Base-by-base conservation (phyloP, 2,329 filamentous ascomycete species). In the Nemania diffusa region DNA sequence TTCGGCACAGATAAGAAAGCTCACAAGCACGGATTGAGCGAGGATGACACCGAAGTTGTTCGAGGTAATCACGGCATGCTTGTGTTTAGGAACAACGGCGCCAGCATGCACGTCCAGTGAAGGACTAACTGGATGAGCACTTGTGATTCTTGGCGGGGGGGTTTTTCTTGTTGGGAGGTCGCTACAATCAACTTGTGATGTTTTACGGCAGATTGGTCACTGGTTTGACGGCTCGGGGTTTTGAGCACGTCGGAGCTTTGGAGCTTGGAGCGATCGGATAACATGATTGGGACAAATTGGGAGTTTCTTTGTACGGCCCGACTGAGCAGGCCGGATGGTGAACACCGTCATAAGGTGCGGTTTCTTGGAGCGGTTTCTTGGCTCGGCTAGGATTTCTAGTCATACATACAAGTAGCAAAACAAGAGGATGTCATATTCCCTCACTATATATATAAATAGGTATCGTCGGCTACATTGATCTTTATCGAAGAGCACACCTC, bases 41-140 rank as follows among this genome's bases (percentile, higher is more conserved):
- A 59, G 17, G 63, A 64, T 44, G 69, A 65, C 26, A 53, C 72
- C 13, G 78, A 81, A n/a, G 73, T 83, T 27, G 80, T 85, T 27
- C 76, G 80, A 53, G 85, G 84, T 40, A 81, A 81, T 65, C 84
- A 87, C 73, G 85, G 80, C 20, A 81, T 81, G 75, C 76, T 87
- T 32, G 83, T 86, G n/a, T 87, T 87, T 71, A 74, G 78, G 42
- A 81, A 79, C 46, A 80, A 73, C 22, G 71, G 74, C 56, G 73
- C 71, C 2, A 73, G 66, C 20, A 74, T 78, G 73, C 69, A 72
- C 44, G 72, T 71, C 9, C 70, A 67, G 44, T 76, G 44, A 72
- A 53, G 29, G 46, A 9, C 9, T n/a, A n/a, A 51, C 9, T 7
- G 29, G 24, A 42, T 8, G 13, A 20, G 17, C n/a, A n/a, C n/a